Percentiles rank a stretch among this genome's conserved stretches.
phyloP scores from a whole-genome alignment of 2,329 filamentous ascomycete genomes.

The Arthrocladium fulminans region DNA sequence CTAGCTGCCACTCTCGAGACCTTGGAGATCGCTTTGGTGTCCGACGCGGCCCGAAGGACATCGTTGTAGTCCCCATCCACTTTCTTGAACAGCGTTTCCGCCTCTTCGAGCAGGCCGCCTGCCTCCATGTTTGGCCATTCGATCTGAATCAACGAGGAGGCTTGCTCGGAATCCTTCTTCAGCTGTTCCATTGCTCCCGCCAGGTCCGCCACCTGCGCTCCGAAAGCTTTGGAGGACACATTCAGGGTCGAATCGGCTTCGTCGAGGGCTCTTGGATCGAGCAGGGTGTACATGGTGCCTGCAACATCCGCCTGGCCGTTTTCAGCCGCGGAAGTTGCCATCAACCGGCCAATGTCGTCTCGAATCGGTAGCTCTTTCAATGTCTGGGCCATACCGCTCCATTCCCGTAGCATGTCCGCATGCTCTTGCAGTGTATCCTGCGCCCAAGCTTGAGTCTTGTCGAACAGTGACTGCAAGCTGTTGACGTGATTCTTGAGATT shows the following conservation, averaged over 20 bases:
- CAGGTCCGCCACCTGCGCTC: slow-evolving; percentile 13
- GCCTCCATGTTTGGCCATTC: slow-evolving; percentile 17
- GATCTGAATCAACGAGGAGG: slow-evolving; percentile 10
- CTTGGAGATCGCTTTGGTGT: slow-evolving; percentile 54
- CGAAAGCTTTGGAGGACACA: slow-evolving; percentile 15
- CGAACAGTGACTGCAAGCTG: slow-evolving; percentile 36
- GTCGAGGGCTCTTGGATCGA: slow-evolving; percentile 14
- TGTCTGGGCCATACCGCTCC: slow-evolving; percentile 31
- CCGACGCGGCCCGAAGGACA: slow-evolving; percentile 58
- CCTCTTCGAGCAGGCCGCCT: slow-evolving; percentile 45
- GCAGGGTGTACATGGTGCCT: slow-evolving; percentile 18
- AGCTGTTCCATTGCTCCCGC: slow-evolving; percentile 14
- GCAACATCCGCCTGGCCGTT: slow-evolving; percentile 7
- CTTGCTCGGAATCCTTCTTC: slow-evolving; percentile 15
- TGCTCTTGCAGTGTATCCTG: slow-evolving; percentile 38
- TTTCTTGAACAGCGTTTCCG: slow-evolving; percentile 76
- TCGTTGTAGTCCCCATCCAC: slow-evolving; percentile 79
- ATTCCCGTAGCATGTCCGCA: slow-evolving; percentile 34
- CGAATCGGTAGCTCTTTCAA: slow-evolving; percentile 35
- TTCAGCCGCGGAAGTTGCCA: slow-evolving; percentile 22
- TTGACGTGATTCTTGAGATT: slow-evolving; percentile 51
- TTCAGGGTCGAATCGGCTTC: slow-evolving; percentile 15
- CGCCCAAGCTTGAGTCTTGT: slow-evolving; percentile 40
- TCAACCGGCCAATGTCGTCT: slow-evolving; percentile 33
- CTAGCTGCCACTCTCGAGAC: slow-evolving; percentile 56